Conservation (phyloP, 495 filamentous ascomycete genomes). For the Aspergillus coremiiformis region DNA sequence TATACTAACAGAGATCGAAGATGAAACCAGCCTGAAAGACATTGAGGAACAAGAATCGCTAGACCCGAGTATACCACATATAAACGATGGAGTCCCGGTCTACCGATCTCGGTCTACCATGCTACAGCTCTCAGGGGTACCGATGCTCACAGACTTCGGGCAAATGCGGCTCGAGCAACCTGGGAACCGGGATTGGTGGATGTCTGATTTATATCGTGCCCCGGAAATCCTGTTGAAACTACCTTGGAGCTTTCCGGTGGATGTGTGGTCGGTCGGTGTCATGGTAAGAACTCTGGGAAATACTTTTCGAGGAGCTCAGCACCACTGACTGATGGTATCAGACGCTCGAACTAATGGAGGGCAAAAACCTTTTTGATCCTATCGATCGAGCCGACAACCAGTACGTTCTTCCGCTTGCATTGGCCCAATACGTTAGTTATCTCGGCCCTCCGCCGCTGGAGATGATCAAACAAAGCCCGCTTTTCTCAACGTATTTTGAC, state of each 20-base stretch:
- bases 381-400: conserved; percentile 16
- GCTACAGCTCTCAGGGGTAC: conserved; percentile 9
- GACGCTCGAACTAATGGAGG: conserved; percentile 21
- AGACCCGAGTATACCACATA: conserved; percentile 9
- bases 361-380: conserved; percentile 23
- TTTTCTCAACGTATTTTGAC: conserved; percentile 18
- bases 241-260: conserved; percentile 15
- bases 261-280: conserved; percentile 18
- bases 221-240: conserved; percentile 18
- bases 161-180: conserved; percentile 10
- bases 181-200: conserved; percentile 13
- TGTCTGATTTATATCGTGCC: conserved; percentile 21
- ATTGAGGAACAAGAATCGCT: conserved; percentile 10
- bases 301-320: background rate
- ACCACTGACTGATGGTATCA: background rate
- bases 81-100: background rate
- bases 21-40: conserved; percentile 5
- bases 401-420: conserved; percentile 20
- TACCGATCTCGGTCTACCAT: conserved; percentile 10
- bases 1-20: conserved; percentile 7
- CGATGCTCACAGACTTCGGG: conserved; percentile 17
- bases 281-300: conserved; percentile 9
- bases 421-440: conserved; percentile 23
- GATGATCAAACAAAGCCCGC: conserved; percentile 16
- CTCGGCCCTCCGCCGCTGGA: conserved; percentile 16